phyloP scores from a whole-genome alignment of 768 basidiomycete species.

The Pulveroboletus ravenelii region DNA sequence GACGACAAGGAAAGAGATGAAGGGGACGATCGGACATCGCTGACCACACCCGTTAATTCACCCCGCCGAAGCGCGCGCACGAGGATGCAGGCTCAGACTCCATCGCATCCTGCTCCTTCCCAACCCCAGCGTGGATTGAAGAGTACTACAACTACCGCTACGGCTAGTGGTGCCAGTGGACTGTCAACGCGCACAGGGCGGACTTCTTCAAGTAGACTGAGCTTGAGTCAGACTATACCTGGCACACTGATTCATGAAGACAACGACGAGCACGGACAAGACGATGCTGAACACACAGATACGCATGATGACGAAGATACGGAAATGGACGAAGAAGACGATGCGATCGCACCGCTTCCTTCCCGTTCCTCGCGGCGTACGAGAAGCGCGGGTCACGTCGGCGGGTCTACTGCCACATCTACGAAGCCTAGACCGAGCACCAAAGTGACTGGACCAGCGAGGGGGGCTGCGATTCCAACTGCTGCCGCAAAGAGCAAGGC shows the following conservation, averaged over 20 bases:
- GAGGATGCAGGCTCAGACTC: slow-evolving; percentile 9
- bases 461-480: background rate
- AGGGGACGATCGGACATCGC: slow-evolving; percentile 3
- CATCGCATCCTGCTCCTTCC: slow-evolving; percentile 9
- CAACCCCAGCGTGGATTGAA: slow-evolving; percentile 10
- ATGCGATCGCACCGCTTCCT: slow-evolving; percentile 33
- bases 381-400: slow-evolving; percentile 10
- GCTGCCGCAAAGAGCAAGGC: slow-evolving; percentile 12
- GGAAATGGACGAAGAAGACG: slow-evolving; percentile 29
- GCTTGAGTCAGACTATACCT: slow-evolving; percentile 35
- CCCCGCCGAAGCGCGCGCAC: slow-evolving; percentile 14
- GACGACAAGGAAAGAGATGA: slow-evolving; percentile 21
- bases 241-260: slow-evolving; percentile 42
- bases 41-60: slow-evolving; percentile 8
- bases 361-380: slow-evolving; percentile 19
- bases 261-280: slow-evolving; percentile 19
- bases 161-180: background rate
- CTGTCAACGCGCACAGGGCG: slow-evolving; percentile 1
- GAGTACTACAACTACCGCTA: background rate
- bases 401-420: slow-evolving; percentile 5
- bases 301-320: slow-evolving; percentile 17
- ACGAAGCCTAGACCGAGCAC: slow-evolving; percentile 8
- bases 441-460: background rate
- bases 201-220: slow-evolving; percentile 5
- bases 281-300: slow-evolving; percentile 24